These are phyloP conservation scores for Clavulina sp. DNA, from an alignment of 768 basidiomycete species.

Conservation along the genomic window DNA sequence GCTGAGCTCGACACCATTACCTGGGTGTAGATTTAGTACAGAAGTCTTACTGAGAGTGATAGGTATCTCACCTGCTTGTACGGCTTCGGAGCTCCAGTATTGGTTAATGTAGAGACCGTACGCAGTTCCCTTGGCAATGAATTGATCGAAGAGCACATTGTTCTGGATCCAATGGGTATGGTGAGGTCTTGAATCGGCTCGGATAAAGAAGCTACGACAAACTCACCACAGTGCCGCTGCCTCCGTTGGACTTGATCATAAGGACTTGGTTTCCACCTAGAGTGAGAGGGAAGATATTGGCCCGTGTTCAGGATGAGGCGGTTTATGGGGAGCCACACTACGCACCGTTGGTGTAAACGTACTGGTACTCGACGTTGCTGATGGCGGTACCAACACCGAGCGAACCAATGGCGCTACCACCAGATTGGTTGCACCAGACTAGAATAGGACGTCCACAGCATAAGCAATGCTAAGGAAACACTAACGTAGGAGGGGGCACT, in stretches of 20 bases:
- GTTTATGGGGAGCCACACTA: too few relatives aligned
- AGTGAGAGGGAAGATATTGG: too few relatives aligned
- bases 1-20: slow-evolving; percentile 16
- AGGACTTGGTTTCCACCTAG: slow-evolving; percentile 19
- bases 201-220: too few relatives aligned
- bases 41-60: too few relatives aligned
- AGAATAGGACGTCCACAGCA: slow-evolving; percentile 19
- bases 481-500: slow-evolving; percentile 20
- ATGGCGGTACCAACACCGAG: slow-evolving; percentile 16
- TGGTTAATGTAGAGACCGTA: slow-evolving; percentile 18
- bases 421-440: slow-evolving; percentile 21
- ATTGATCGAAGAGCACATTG: slow-evolving; percentile 18
- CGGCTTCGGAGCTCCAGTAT: slow-evolving; percentile 18
- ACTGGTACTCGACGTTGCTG: slow-evolving; percentile 15
- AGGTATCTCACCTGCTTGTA: too few relatives aligned
- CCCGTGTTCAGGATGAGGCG: too few relatives aligned
- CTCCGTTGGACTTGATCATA: slow-evolving; percentile 18
- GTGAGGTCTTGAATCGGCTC: too few relatives aligned
- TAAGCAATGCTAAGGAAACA: slow-evolving; percentile 21
- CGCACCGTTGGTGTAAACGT: slow-evolving; percentile 18
- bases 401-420: slow-evolving; percentile 18
- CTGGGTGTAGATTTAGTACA: slow-evolving; percentile 12
- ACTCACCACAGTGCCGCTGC: slow-evolving; percentile 15
- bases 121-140: slow-evolving; percentile 16
- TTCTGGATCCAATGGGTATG: too few relatives aligned